Conservation (phyloP, 441 rosid species). For the Corymbia citriodora region DNA sequence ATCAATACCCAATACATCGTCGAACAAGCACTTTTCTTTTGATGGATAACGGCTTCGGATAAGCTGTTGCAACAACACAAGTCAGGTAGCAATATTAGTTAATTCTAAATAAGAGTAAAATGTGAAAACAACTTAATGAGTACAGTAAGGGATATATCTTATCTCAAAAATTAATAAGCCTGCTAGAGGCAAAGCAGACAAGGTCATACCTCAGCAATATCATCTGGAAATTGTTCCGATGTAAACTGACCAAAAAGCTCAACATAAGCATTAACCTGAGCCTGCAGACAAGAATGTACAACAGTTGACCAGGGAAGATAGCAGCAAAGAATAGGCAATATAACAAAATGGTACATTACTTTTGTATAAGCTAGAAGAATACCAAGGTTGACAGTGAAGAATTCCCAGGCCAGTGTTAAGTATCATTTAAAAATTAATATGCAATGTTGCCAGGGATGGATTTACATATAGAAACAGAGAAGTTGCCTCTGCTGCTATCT, state of each 20-base stretch:
- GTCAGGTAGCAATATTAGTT: constrained; percentile 12
- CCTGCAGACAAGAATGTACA: constrained; percentile 28
- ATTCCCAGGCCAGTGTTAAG: neutral
- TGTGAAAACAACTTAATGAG: neutral
- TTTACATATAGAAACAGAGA: neutral
- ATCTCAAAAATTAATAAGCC: neutral
- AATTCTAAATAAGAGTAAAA: neutral
- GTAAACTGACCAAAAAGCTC: constrained; percentile 96
- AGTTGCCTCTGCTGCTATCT: neutral
- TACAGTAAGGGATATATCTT: neutral
- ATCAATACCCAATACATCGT: constrained; percentile 85
- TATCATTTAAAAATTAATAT: neutral
- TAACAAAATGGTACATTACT: neutral
- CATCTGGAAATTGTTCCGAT: constrained; percentile 93
- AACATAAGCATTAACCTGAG: constrained; percentile 90
- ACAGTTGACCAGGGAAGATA: neutral
- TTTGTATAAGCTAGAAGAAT: neutral
- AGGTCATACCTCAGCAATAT: constrained; percentile 80
- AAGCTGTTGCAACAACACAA: constrained; percentile 49
- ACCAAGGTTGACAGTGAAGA: neutral
- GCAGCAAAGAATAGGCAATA: neutral
- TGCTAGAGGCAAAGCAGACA: neutral
- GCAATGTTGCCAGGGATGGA: neutral
- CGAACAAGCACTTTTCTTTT: constrained; percentile 73
- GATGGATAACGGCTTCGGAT: constrained; percentile 88